Conservation (phyloP, 495 filamentous ascomycete species). For the Letharia lupina region DNA sequence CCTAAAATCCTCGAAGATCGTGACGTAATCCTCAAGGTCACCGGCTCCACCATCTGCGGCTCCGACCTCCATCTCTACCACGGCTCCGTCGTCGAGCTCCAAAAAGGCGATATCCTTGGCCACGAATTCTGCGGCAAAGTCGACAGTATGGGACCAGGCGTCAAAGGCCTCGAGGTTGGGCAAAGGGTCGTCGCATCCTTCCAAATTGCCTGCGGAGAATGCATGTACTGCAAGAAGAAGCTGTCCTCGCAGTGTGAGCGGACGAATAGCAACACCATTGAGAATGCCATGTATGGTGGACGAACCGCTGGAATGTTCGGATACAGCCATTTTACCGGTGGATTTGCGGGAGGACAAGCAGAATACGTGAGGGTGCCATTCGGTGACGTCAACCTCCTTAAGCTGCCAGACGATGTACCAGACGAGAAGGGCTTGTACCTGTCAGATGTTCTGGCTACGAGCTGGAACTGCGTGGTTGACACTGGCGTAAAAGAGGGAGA, state of each 20-base stretch:
- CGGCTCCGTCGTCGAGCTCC: conserved; percentile 58
- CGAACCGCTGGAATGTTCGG: conserved; percentile 57
- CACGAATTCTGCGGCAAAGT: conserved; percentile 85
- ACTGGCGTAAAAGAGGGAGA: conserved; percentile 73
- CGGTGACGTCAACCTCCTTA: conserved; percentile 75
- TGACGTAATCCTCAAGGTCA: conserved; percentile 80
- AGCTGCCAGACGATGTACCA: conserved; percentile 69
- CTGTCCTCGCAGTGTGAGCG: conserved; percentile 68
- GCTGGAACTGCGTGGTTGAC: conserved; percentile 75
- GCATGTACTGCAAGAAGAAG: conserved; percentile 70
- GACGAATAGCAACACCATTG: conserved; percentile 64
- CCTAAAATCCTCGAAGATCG: conserved; percentile 61
- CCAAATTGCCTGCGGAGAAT: conserved; percentile 66
- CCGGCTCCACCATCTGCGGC: conserved; percentile 80
- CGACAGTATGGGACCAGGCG: conserved; percentile 55
- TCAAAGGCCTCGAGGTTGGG: conserved; percentile 53
- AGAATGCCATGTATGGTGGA: conserved; percentile 64
- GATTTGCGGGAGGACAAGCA: conserved; percentile 83
- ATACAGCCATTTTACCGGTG: conserved; percentile 64
- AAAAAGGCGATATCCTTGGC: conserved; percentile 81
- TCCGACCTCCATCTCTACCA: conserved; percentile 79
- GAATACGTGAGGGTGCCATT: conserved; percentile 80
- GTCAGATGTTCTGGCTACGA: conserved; percentile 70
- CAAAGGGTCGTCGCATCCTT: conserved; percentile 79
- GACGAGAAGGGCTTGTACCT: conserved; percentile 84